Conservation (phyloP, 1,284 basidiomycete genomes). For the Leccinum cinnamomeum region DNA sequence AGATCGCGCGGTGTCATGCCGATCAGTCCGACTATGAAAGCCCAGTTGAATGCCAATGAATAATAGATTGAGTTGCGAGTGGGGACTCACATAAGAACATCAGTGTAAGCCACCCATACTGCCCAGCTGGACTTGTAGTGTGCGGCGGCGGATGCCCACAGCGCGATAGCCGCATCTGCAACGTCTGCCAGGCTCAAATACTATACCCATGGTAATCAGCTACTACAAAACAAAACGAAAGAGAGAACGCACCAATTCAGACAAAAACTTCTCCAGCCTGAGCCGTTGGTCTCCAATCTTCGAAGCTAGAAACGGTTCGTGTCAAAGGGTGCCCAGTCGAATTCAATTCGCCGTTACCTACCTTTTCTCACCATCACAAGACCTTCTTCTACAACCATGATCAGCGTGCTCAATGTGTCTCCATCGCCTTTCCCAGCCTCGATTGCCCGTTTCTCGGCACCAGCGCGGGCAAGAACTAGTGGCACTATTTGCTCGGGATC, state of each 20-base stretch:
- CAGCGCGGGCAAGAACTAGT: constrained; percentile 63
- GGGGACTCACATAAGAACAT: constrained; percentile 59
- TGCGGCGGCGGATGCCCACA: constrained; percentile 65
- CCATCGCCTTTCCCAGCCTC: constrained; percentile 48
- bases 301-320: constrained; percentile 37
- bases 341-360: constrained; percentile 26
- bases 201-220: constrained; percentile 24
- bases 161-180: constrained; percentile 50
- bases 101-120: constrained; percentile 68
- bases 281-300: constrained; percentile 55
- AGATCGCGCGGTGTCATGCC: constrained; percentile 60
- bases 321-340: constrained; percentile 2
- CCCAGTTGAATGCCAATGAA: neutral
- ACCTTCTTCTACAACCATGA: constrained; percentile 59
- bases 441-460: constrained; percentile 58
- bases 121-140: constrained; percentile 70
- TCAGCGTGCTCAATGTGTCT: constrained; percentile 48
- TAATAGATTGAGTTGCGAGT: neutral
- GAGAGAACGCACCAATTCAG: constrained; percentile 59
- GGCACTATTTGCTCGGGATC: constrained; percentile 70
- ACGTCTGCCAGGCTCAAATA: constrained; percentile 51
- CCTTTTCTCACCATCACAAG: constrained; percentile 60
- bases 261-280: constrained; percentile 79
- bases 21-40: constrained; percentile 50
- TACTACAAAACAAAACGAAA: neutral